A percentile compares a stretch with the other conserved stretches of the same genome.
Evolutionary conservation across 345 rosid genomes (phyloP).

Genomic region (Eucalyptus albens): DNA sequence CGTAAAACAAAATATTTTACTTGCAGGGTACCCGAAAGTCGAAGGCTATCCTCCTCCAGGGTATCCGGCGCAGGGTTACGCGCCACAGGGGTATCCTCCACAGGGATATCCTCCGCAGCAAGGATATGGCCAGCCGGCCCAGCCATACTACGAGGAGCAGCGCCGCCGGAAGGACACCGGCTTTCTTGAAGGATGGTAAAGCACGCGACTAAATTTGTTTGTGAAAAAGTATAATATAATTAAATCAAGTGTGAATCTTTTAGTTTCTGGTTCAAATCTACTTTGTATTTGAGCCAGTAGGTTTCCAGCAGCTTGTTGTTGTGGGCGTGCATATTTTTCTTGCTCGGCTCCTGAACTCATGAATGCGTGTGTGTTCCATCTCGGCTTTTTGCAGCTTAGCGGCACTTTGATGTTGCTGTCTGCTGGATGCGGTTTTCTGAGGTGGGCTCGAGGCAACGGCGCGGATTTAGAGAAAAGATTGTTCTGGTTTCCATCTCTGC

Average conservation of each 20-base stretch:
- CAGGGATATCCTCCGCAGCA: slow-evolving; percentile 17
- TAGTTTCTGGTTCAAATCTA: neutral
- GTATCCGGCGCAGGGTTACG: slow-evolving; percentile 14
- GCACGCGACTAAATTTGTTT: neutral
- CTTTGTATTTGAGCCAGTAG: neutral
- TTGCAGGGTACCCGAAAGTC: neutral
- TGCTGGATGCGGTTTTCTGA: slow-evolving; percentile 63
- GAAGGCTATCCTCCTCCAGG: slow-evolving; percentile 34
- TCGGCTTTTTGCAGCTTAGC: slow-evolving; percentile 37
- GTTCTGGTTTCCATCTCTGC: neutral
- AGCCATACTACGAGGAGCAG: slow-evolving; percentile 18
- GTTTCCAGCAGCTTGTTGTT: neutral
- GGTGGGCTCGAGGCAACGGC: neutral
- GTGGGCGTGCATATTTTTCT: neutral
- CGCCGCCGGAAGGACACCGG: slow-evolving; percentile 23
- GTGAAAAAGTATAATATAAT: neutral
- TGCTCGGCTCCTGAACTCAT: neutral
- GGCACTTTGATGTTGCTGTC: slow-evolving; percentile 72
- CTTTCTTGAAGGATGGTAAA: slow-evolving; percentile 59
- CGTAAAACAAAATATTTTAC: neutral
- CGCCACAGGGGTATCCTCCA: neutral
- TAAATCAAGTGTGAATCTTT: neutral
- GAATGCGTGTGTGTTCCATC: neutral
- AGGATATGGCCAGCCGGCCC: slow-evolving; percentile 1
- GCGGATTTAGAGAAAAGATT: neutral